Percentiles rank a stretch among this genome's conserved stretches.
Evolutionary conservation across 371 early-diverging fungal genomes (phyloP).

Genomic region (Sanchytrium tribonematis): DNA sequence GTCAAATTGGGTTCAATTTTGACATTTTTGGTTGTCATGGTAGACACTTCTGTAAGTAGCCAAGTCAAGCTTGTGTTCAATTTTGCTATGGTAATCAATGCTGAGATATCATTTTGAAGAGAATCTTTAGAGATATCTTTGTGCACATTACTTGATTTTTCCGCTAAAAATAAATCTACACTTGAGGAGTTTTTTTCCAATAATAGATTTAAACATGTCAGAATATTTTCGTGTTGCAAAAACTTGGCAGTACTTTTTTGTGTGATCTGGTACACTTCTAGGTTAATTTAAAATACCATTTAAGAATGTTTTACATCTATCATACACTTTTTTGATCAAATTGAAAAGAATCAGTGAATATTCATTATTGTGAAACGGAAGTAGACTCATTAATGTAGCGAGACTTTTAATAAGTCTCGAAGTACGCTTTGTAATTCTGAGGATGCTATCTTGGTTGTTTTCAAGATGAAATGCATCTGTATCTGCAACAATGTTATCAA

Average conservation of each 20-base stretch:
- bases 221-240: background rate
- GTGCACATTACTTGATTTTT: background rate
- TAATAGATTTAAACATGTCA: background rate
- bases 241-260: background rate
- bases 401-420: background rate
- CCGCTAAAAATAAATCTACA: background rate
- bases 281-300: background rate
- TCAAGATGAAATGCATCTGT: background rate
- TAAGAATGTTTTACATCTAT: background rate
- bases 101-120: background rate
- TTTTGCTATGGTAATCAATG: background rate
- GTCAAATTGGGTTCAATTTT: background rate
- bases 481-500: background rate
- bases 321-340: background rate
- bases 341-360: background rate
- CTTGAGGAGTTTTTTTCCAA: background rate
- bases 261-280: too few relatives aligned
- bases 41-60: background rate
- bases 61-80: background rate
- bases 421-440: background rate
- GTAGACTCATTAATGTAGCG: background rate
- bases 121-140: background rate
- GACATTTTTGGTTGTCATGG: background rate
- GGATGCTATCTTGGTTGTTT: background rate
- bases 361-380: background rate